Conservation (phyloP, 306 rosid genomes). For the Vachellia pachyceras region DNA sequence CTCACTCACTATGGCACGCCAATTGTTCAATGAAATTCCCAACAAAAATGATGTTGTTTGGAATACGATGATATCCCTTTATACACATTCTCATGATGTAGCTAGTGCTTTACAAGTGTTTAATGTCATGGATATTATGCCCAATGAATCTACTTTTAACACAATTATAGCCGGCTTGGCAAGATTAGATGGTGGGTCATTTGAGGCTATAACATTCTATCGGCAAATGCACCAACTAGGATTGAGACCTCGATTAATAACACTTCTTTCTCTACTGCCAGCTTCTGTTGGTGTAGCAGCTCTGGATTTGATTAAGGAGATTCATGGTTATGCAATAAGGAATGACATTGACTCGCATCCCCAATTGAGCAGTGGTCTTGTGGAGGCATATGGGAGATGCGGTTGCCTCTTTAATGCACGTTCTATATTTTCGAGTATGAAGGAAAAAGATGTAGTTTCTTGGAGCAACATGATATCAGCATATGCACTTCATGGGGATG, state of each 20-base stretch:
- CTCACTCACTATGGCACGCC: conserved; percentile 53
- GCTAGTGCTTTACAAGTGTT: conserved; percentile 52
- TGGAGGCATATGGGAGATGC: conserved; percentile 79
- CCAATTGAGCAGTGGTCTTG: conserved; percentile 67
- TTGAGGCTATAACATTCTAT: conserved; percentile 58
- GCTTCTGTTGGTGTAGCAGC: conserved; percentile 60
- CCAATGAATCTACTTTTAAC: conserved; percentile 63
- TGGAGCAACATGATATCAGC: conserved; percentile 84
- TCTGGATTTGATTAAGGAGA: conserved; percentile 66
- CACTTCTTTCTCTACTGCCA: conserved; percentile 70
- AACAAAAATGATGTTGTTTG: conserved; percentile 64
- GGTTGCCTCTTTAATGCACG: conserved; percentile 58
- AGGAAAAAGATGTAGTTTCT: conserved; percentile 68
- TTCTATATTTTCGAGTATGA: conserved; percentile 48
- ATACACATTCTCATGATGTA: conserved; percentile 42
- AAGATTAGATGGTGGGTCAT: conserved; percentile 42
- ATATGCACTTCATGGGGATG: conserved; percentile 74
- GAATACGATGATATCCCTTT: conserved; percentile 69
- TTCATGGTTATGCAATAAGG: conserved; percentile 69
- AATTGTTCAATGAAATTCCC: conserved; percentile 68
- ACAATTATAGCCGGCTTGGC: conserved; percentile 63
- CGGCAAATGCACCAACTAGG: conserved; percentile 48
- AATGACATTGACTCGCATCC: conserved; percentile 50
- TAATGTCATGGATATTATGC: conserved; percentile 55
- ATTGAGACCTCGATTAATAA: conserved; percentile 57